These are phyloP conservation scores for Silybum marianum DNA, from an alignment of 129 eudicot species.

Conservation along the genomic window DNA sequence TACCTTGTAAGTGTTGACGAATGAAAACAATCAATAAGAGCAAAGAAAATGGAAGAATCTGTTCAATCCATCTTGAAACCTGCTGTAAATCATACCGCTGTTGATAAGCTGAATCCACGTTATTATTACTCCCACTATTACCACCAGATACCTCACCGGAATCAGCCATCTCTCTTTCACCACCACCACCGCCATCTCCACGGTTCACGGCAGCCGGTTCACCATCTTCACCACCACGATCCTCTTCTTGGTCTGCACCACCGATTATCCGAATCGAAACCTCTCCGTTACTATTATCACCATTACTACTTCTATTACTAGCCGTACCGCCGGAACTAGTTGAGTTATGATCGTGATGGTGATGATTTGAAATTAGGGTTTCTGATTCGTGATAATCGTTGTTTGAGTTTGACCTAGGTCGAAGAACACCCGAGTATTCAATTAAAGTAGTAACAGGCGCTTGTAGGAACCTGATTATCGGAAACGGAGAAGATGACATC, in stretches of 20 bases:
- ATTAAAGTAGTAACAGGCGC: constrained; percentile 65
- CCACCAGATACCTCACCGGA: constrained; percentile 27
- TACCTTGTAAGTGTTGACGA: constrained; percentile 82
- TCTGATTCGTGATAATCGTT: constrained; percentile 44
- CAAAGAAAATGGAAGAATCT: constrained; percentile 78
- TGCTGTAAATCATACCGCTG: constrained; percentile 69
- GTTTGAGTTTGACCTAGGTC: constrained; percentile 42
- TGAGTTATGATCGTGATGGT: background rate
- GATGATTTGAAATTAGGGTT: constrained; percentile 23
- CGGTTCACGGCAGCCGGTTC: constrained; percentile 22
- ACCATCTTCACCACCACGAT: constrained; percentile 31
- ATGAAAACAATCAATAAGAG: constrained; percentile 68
- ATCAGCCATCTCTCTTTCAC: constrained; percentile 33
- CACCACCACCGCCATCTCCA: constrained; percentile 15
- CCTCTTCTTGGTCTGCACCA: constrained; percentile 44
- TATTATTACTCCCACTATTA: constrained; percentile 25
- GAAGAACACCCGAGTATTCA: constrained; percentile 52
- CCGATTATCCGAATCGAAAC: constrained; percentile 69
- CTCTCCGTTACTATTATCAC: constrained; percentile 46
- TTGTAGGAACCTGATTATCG: constrained; percentile 55
- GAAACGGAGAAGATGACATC: constrained; percentile 37
- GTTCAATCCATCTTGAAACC: constrained; percentile 68
- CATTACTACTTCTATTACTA: constrained; percentile 26
- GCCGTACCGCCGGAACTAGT: constrained; percentile 11
- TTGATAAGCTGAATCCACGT: constrained; percentile 42